phyloP scores from a whole-genome alignment of 2,329 filamentous ascomycete genomes.

The Tothia fuscella region DNA sequence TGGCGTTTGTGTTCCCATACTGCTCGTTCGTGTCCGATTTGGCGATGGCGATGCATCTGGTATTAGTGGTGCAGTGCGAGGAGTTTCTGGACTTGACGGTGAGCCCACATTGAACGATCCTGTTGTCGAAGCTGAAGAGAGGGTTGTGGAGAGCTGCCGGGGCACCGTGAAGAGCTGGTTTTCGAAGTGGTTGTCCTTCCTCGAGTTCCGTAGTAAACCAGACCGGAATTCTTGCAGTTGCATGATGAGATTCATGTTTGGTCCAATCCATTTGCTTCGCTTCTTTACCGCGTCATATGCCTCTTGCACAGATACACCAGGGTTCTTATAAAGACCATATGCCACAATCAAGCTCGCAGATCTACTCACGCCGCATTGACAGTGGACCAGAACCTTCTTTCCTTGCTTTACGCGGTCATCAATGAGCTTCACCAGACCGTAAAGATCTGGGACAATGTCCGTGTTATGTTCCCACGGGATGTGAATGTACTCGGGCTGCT shows the following conservation, averaged over 20 bases:
- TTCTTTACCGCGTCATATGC: slow-evolving; percentile 71
- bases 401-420: slow-evolving; percentile 59
- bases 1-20: slow-evolving; percentile 27
- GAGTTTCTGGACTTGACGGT: slow-evolving; percentile 17
- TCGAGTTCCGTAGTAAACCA: slow-evolving; percentile 17
- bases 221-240: slow-evolving; percentile 66
- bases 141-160: slow-evolving; percentile 24
- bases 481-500: slow-evolving; percentile 69
- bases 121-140: slow-evolving; percentile 7
- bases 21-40: slow-evolving; percentile 33
- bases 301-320: slow-evolving; percentile 65
- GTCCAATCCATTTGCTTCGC: slow-evolving; percentile 77
- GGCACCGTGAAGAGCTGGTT: slow-evolving; percentile 23
- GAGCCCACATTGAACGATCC: slow-evolving; percentile 5
- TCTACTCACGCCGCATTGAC: slow-evolving; percentile 74
- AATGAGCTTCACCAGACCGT: slow-evolving; percentile 63
- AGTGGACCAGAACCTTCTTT: slow-evolving; percentile 72
- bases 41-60: slow-evolving; percentile 28
- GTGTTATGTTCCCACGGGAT: slow-evolving; percentile 85
- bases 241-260: slow-evolving; percentile 88
- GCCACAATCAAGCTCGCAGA: slow-evolving; percentile 80
- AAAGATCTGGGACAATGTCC: slow-evolving; percentile 66
- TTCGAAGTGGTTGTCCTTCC: not conserved
- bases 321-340: slow-evolving; percentile 70
- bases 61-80: slow-evolving; percentile 48